A percentile compares a stretch with the other conserved stretches of the same genome.
Evolutionary conservation across 148 eudicot genomes (phyloP).

Genomic region (Silene uniflora): DNA sequence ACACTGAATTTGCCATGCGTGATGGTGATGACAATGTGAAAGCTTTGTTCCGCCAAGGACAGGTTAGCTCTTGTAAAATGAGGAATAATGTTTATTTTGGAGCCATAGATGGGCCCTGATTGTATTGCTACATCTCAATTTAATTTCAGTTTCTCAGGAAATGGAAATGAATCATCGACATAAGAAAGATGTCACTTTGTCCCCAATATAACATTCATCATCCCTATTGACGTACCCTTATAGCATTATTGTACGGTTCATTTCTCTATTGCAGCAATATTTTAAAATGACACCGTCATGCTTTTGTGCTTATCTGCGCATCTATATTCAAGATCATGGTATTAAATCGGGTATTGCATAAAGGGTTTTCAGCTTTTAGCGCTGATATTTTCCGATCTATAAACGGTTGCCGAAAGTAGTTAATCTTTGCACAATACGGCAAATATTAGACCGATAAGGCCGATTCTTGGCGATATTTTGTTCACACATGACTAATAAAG

Average conservation of each 20-base stretch:
- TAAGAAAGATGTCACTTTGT: not conserved
- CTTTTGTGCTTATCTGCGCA: too few relatives aligned
- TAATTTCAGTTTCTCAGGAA: not conserved
- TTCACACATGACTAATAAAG: too few relatives aligned
- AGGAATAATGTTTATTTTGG: too few relatives aligned
- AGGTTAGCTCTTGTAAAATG: slow-evolving; percentile 40
- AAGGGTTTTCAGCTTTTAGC: not conserved
- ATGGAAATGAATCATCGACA: too few relatives aligned
- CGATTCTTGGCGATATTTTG: too few relatives aligned
- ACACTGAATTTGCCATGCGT: slow-evolving; percentile 86
- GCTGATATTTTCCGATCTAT: not conserved
- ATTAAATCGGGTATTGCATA: too few relatives aligned
- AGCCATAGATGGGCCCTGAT: too few relatives aligned
- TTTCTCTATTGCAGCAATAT: not conserved
- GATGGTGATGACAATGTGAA: slow-evolving; percentile 76
- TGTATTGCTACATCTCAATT: not conserved
- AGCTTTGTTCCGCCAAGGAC: slow-evolving; percentile 93
- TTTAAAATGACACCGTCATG: not conserved
- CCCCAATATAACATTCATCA: not conserved
- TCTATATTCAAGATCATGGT: too few relatives aligned
- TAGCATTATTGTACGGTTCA: not conserved
- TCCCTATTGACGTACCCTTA: not conserved
- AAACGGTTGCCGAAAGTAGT: not conserved
- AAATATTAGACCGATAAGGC: not conserved
- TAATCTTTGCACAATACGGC: not conserved